A percentile compares a stretch with the other conserved stretches of the same genome.
Evolutionary conservation across 305 asterid species (phyloP).

Genomic region (Rubia tinctorum): DNA sequence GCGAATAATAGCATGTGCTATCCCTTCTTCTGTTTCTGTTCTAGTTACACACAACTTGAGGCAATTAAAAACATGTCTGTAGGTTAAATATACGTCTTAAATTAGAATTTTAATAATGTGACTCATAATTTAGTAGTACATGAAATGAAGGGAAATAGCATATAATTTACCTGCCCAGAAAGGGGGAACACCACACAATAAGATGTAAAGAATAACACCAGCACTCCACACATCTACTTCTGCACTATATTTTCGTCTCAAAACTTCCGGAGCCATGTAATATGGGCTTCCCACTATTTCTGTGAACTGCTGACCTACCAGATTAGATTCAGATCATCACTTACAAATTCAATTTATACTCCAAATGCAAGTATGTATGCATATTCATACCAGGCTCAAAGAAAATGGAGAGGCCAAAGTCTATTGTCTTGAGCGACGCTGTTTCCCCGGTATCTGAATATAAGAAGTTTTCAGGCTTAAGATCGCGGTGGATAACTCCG

Average conservation of each 20-base stretch:
- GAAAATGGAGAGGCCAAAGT: conserved; percentile 90
- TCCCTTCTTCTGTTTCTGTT: conserved; percentile 95
- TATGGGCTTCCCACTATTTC: conserved; percentile 98
- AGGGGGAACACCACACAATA: conserved; percentile 91
- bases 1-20: conserved; percentile 74
- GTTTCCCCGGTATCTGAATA: conserved; percentile 49
- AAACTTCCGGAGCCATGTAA: conserved; percentile 97
- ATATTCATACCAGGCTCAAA: conserved; percentile 54
- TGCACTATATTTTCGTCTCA: conserved; percentile 63
- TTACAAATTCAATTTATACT: neutral
- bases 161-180: conserved; percentile 77
- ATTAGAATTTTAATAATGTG: too few species aligned
- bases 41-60: conserved; percentile 23
- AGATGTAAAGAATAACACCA: conserved; percentile 90
- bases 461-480: conserved; percentile 87
- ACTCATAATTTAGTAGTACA: too few species aligned
- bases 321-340: neutral
- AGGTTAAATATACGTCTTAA: neutral
- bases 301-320: conserved; percentile 58
- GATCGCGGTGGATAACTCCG: conserved; percentile 89
- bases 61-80: neutral
- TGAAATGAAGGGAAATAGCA: neutral
- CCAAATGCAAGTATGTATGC: neutral
- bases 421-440: conserved; percentile 80
- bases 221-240: conserved; percentile 89